A percentile compares a stretch with the other conserved stretches of the same genome.
Conservation (phyloP, 306 rosid species). For the Rosa rugosa region DNA sequence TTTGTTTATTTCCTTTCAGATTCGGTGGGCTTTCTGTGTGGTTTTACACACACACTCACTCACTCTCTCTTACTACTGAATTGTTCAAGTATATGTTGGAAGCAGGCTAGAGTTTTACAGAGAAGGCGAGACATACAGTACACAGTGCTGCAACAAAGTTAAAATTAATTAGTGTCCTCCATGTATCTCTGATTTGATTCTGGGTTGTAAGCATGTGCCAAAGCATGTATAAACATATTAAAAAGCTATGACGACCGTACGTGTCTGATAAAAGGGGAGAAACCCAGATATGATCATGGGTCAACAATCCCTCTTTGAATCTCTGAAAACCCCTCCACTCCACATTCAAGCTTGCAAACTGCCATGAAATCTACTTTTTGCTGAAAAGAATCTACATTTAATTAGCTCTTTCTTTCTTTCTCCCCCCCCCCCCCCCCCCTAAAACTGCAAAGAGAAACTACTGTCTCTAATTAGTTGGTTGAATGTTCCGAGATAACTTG, state of each 20-base stretch:
- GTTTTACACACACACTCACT: too few relatives aligned
- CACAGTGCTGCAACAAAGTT: constrained; percentile 6
- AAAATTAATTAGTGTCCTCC: not conserved
- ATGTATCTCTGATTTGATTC: not conserved
- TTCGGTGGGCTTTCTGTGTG: not conserved
- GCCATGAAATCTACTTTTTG: constrained; percentile 12
- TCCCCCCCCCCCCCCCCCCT: not conserved
- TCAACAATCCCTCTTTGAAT: constrained; percentile 5
- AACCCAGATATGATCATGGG: not conserved
- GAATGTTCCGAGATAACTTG: not conserved
- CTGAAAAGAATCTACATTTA: not conserved
- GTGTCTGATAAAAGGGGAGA: constrained; percentile 7
- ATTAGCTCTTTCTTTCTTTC: not conserved
- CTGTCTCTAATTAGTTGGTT: not conserved
- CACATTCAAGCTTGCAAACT: constrained; percentile 13
- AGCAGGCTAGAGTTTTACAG: not conserved
- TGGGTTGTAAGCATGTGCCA: constrained; percentile 23
- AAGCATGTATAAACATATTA: not conserved
- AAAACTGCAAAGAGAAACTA: not conserved
- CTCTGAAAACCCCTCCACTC: not conserved
- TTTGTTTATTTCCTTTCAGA: not conserved
- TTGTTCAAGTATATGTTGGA: not conserved
- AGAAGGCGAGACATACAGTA: not conserved
- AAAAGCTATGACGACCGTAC: constrained; percentile 3
- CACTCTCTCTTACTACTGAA: not conserved